Conservation (phyloP, 768 basidiomycete species). For the Baorangia bicolor region DNA sequence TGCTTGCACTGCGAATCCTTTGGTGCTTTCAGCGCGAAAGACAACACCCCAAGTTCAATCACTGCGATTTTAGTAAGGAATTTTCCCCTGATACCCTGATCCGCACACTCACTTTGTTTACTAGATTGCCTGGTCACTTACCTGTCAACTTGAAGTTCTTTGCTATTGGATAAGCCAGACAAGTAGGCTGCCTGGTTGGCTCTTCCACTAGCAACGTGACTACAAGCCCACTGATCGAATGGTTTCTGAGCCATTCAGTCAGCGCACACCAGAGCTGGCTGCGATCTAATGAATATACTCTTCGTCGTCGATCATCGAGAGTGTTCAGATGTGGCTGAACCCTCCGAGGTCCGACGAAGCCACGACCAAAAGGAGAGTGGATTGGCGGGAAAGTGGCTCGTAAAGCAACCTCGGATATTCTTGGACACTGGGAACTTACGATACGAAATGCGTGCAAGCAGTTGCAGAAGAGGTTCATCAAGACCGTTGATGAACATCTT, state of each 20-base stretch:
- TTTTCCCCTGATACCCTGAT: neutral
- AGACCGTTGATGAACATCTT: neutral
- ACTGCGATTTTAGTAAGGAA: slow-evolving; percentile 9
- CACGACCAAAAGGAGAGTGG: slow-evolving; percentile 17
- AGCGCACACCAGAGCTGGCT: slow-evolving; percentile 34
- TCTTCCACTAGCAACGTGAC: slow-evolving; percentile 3
- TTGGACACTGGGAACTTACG: slow-evolving; percentile 12
- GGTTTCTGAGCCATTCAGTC: neutral
- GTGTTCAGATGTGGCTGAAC: slow-evolving; percentile 43
- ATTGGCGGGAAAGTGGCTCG: slow-evolving; percentile 13
- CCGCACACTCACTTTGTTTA: neutral
- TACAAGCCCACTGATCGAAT: neutral
- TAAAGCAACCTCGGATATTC: slow-evolving; percentile 15
- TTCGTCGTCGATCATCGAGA: slow-evolving; percentile 54
- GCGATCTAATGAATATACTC: slow-evolving; percentile 52
- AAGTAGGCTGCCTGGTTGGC: too few species aligned
- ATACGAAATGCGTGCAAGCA: slow-evolving; percentile 3
- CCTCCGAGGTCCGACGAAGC: slow-evolving; percentile 27
- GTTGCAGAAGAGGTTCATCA: slow-evolving; percentile 4
- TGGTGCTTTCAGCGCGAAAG: slow-evolving; percentile 8
- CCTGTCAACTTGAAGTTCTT: too few species aligned
- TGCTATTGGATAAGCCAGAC: too few species aligned
- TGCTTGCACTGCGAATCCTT: slow-evolving; percentile 11
- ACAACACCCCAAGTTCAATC: slow-evolving; percentile 13
- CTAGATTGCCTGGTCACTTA: slow-evolving; percentile 12